Evolutionary conservation across 441 rosid species (phyloP).

Genomic region (Breynia disticha): DNA sequence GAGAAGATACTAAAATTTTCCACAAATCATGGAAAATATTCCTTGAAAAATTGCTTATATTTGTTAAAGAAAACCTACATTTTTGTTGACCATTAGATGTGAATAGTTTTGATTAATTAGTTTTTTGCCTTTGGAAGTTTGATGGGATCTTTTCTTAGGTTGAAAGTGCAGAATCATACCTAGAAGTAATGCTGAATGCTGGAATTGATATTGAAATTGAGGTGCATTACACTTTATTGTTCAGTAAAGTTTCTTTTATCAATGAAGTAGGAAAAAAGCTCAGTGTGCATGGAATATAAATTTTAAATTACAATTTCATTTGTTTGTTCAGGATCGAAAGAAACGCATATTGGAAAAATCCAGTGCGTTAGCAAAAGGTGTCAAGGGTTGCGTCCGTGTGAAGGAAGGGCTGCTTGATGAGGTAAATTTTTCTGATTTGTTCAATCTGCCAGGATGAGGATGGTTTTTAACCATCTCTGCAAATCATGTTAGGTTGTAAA

Average conservation of each 20-base stretch:
- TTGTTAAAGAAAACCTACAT: too few relatives aligned
- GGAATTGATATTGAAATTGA: constrained; percentile 69
- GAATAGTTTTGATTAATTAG: too few relatives aligned
- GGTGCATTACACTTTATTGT: constrained; percentile 29
- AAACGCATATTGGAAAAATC: constrained; percentile 55
- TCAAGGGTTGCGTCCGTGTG: constrained; percentile 46
- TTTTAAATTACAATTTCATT: constrained; percentile 11
- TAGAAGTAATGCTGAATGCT: constrained; percentile 51
- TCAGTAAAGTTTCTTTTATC: background rate
- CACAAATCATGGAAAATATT: too few relatives aligned
- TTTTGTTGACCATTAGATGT: too few relatives aligned
- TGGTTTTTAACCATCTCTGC: constrained; percentile 11
- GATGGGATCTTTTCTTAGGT: constrained; percentile 35
- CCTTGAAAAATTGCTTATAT: too few relatives aligned
- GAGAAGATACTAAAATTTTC: too few relatives aligned
- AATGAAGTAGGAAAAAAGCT: background rate
- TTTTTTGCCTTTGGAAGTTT: too few relatives aligned
- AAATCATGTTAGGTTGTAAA: constrained; percentile 62
- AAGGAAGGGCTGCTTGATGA: constrained; percentile 64
- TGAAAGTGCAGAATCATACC: constrained; percentile 71
- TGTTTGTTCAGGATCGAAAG: constrained; percentile 52
- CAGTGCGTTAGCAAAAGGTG: constrained; percentile 50
- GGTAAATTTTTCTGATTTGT: constrained; percentile 32
- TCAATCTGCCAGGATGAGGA: constrained; percentile 10
- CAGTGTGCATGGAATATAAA: background rate